Evolutionary conservation across 768 basidiomycete genomes (phyloP), one percentile per base, ranked within the genome.

Genomic region (Lentinula lateritia): DNA sequence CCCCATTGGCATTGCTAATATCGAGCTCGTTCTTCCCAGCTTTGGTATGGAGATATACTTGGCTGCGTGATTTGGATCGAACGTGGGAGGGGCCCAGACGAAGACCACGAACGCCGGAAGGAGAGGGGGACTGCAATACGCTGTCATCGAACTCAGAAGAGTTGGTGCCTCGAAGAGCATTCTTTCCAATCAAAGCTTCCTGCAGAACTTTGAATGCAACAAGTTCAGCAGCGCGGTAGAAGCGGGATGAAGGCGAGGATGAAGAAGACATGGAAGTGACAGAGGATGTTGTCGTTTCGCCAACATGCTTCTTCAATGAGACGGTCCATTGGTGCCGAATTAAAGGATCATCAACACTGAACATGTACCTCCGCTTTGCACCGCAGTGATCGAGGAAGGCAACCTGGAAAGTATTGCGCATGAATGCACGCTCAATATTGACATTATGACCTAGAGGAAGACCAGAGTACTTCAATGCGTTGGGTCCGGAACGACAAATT

Each of bases 351-450:
- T 89, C 85, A 46, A 97, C 86, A 64, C 92, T 94, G 79, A 97
- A 98, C 87, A 97, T 94, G 75, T 98, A 98, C 68, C 88, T 86
- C 66, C 94, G 83, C 73, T 89, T 91, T 58, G 76, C 62, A 35
- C 86, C 85, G 36, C 78, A 69, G 64, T 88, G 84, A 66, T 87
- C 86, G 42, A 79, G 64, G 76, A 98, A 98, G 2, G 93, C 88
- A 38, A 98, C 75, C 71, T 97, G 93, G 81, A 98, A 95, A 0
- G 95, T 97, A 70, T 98, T 91, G 62, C 88, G 85, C 96, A 98
- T 98, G 76, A 98, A 98, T 0, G 93, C 88, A 18, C 94, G 88
- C 70, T 96, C 94, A 62, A 96, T 87, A 20, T 83, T 79, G 67
- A 98, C 78, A 5, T 86, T 79, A 66, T 83, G 88, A 70, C 88